Conservation (phyloP, 2,329 filamentous ascomycete species). For the Sporothrix curviconia region DNA sequence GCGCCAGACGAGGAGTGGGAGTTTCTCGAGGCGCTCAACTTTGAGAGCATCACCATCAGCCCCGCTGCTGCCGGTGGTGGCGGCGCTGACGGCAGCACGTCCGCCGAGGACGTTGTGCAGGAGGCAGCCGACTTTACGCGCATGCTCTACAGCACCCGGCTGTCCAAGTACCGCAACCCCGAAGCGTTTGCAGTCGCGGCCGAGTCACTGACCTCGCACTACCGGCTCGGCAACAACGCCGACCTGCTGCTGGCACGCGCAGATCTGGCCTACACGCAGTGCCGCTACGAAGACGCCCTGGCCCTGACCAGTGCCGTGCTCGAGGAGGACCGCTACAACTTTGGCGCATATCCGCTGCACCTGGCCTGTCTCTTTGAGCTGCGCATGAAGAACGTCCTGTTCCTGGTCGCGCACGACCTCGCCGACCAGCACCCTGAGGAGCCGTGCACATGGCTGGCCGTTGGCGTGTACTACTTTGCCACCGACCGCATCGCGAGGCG, state of each 20-base stretch:
- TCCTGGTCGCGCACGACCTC: constrained; percentile 85
- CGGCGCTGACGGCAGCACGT: constrained; percentile 39
- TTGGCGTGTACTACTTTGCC: constrained; percentile 88
- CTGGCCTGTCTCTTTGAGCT: constrained; percentile 88
- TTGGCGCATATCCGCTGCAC: constrained; percentile 81
- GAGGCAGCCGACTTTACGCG: constrained; percentile 91
- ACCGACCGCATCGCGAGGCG: constrained; percentile 85
- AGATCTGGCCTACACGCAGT: constrained; percentile 89
- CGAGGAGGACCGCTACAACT: constrained; percentile 79
- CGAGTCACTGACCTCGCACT: constrained; percentile 88
- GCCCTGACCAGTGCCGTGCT: constrained; percentile 78
- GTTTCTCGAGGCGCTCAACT: constrained; percentile 83
- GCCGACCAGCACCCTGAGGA: constrained; percentile 88
- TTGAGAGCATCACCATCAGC: constrained; percentile 67
- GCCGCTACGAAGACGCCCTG: constrained; percentile 82
- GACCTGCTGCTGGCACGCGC: constrained; percentile 87
- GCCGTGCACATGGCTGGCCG: constrained; percentile 86
- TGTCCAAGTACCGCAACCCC: constrained; percentile 92
- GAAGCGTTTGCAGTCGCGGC: constrained; percentile 75
- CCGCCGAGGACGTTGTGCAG: constrained; percentile 44
- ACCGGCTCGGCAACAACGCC: constrained; percentile 77
- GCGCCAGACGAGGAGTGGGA: constrained; percentile 82
- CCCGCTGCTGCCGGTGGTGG: constrained; percentile 39
- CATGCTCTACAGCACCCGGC: constrained; percentile 89
- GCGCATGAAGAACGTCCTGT: constrained; percentile 77